Conservation (phyloP, 2,329 filamentous ascomycete species). For the Colletotrichum ledebouriae region DNA sequence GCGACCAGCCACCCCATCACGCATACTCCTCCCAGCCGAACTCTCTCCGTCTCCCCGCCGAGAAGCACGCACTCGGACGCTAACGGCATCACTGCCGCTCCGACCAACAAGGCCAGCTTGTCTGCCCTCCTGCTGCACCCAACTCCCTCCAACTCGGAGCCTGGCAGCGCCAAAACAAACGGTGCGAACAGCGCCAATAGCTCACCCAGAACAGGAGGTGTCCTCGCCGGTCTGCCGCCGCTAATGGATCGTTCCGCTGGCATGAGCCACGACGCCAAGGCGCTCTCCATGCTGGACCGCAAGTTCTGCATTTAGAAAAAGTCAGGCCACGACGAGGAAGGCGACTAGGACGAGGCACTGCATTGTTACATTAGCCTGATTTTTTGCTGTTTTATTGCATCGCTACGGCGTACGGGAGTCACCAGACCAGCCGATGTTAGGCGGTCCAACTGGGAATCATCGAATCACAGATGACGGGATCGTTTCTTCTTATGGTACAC, state of each 20-base stretch:
- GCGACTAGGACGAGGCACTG: not conserved
- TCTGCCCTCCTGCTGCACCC: constrained; percentile 67
- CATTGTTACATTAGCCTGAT: constrained; percentile 25
- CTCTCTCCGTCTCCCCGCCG: constrained; percentile 64
- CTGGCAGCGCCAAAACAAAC: constrained; percentile 58
- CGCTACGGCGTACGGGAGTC: constrained; percentile 37
- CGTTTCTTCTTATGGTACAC: not conserved
- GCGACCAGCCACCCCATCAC: constrained; percentile 51
- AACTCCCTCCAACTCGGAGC: constrained; percentile 60
- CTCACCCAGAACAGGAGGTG: constrained; percentile 61
- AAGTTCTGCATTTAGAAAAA: constrained; percentile 60
- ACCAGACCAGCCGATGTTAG: constrained; percentile 18
- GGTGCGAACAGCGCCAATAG: constrained; percentile 59
- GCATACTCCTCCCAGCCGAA: constrained; percentile 59
- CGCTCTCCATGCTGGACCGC: constrained; percentile 74
- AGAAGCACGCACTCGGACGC: constrained; percentile 56
- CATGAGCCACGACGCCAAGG: constrained; percentile 72
- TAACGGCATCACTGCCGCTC: constrained; percentile 40
- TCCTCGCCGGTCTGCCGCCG: constrained; percentile 65
- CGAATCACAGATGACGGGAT: constrained; percentile 23
- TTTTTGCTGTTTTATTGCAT: constrained; percentile 22
- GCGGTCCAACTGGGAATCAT: constrained; percentile 18
- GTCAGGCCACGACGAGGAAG: too few species aligned
- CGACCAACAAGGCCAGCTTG: constrained; percentile 59
- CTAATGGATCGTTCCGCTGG: constrained; percentile 67